Evolutionary conservation across 192 early-diverging fungal genomes (phyloP), one percentile per base, ranked within the genome.

Genomic region (Gigaspora rosea): DNA sequence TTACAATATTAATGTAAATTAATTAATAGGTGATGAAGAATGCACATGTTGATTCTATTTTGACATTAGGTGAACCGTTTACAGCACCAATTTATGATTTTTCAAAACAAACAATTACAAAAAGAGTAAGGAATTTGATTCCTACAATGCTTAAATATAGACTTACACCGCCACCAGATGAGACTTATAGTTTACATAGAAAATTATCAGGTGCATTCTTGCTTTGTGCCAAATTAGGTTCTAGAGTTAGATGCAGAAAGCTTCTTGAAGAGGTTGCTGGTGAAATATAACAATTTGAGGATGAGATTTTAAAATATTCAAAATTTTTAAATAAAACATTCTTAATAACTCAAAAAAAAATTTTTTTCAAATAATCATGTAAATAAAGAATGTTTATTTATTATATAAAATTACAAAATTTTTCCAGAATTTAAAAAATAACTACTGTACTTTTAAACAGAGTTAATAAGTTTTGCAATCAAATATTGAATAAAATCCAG

Each of bases 111-210:
- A 92, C 93, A 36, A 89, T 99, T 9, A 95, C 96, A 7, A 80
- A 83, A 47, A 86, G 90, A 7, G 94, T 99, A 32, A 91, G 93
- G 36, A 91, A 90, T 46, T 89, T 92, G 10, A 99, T 99, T 76
- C 97, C 97, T 2, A 88, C 94, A 9, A 99, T 99, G 97, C 87
- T 99, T 68, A 86, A 90, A 62, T 92, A 99, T 75, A 84, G 97
- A 32, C 81, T 99, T 46, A 97, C 94, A 8, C 97, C 97, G 13
- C 97, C 97, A 7, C 97, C 97, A n/a, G 97, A 99, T 75, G 96
- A 97, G 81, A 95, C 94, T 6, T 99, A 99, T 82, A 93, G 93
- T 15, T 82, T 98, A 81, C 97, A 99, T 75, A 87, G 95, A 49
- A 99, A 98, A 79, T 87, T 99, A 57, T 94, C 92, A 22, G 96